phyloP scores from a whole-genome alignment of 148 eudicot genomes.

The Agrostemma githago region DNA sequence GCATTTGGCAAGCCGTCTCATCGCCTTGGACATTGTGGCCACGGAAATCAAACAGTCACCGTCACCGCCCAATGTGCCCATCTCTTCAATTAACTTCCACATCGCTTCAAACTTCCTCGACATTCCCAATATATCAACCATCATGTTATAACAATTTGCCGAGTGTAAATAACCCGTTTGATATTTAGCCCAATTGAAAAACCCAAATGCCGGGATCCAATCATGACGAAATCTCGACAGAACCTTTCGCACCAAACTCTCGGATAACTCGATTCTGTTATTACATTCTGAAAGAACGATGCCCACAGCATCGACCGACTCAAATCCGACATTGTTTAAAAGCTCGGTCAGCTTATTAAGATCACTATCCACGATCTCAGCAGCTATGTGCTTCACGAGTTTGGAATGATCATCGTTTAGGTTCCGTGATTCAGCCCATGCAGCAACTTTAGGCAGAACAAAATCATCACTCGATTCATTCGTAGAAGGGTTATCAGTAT shows the following conservation, averaged over 20 bases:
- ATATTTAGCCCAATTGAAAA: constrained; percentile 69
- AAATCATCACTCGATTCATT: constrained; percentile 50
- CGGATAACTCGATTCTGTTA: constrained; percentile 36
- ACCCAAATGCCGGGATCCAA: constrained; percentile 61
- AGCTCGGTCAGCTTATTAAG: constrained; percentile 45
- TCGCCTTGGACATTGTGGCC: constrained; percentile 49
- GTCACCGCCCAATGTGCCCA: constrained; percentile 40
- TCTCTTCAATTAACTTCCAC: constrained; percentile 70
- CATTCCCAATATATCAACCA: constrained; percentile 77
- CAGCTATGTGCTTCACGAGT: constrained; percentile 33
- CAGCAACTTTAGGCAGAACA: constrained; percentile 47
- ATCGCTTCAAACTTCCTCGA: constrained; percentile 55
- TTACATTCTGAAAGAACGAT: constrained; percentile 31
- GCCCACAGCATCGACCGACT: constrained; percentile 44
- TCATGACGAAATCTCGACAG: constrained; percentile 64
- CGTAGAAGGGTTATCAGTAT: constrained; percentile 24
- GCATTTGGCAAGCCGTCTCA: constrained; percentile 66
- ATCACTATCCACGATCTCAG: constrained; percentile 40
- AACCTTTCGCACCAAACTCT: constrained; percentile 48
- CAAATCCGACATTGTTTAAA: constrained; percentile 32
- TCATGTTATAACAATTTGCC: constrained; percentile 43
- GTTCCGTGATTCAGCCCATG: constrained; percentile 51
- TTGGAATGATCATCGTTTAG: constrained; percentile 26
- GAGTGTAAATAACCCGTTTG: constrained; percentile 35
- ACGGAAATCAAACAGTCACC: constrained; percentile 29